Evolutionary conservation across 371 early-diverging fungal genomes (phyloP).

Genomic region (Lichtheimia ramosa): DNA sequence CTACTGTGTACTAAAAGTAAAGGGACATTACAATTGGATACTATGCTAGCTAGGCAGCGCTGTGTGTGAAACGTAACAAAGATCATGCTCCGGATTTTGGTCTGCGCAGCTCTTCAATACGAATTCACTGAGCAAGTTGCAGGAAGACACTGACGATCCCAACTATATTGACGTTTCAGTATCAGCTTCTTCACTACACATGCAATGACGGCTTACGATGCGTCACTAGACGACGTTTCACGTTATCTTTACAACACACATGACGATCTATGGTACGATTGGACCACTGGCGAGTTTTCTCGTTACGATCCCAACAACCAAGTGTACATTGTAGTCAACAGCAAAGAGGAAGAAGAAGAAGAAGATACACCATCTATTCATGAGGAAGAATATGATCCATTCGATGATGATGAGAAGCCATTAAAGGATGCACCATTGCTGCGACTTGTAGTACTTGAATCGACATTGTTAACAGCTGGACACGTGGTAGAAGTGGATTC

Average conservation of each 20-base stretch:
- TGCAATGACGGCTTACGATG: too few species aligned
- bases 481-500: constrained; percentile 36
- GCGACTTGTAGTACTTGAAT: constrained; percentile 35
- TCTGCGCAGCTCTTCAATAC: too few species aligned
- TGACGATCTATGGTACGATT: constrained; percentile 35
- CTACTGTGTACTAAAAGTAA: too few species aligned
- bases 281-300: constrained; percentile 24
- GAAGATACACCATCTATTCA: neutral
- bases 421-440: constrained; percentile 18
- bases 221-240: neutral
- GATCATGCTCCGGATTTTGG: too few species aligned
- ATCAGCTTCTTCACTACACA: too few species aligned
- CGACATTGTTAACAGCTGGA: constrained; percentile 21
- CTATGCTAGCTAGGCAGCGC: too few species aligned
- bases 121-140: too few species aligned
- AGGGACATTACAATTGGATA: too few species aligned
- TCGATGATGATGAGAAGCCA: constrained; percentile 9
- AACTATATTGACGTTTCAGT: too few species aligned
- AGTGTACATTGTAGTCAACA: constrained; percentile 19
- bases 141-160: too few species aligned
- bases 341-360: constrained; percentile 5
- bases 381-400: neutral
- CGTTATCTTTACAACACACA: constrained; percentile 33
- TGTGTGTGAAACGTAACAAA: too few species aligned
- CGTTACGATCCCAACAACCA: constrained; percentile 23